Percentiles rank a stretch among this genome's conserved stretches.
phyloP scores from a whole-genome alignment of 257 asterid species.

The Nicotiana undulata region DNA sequence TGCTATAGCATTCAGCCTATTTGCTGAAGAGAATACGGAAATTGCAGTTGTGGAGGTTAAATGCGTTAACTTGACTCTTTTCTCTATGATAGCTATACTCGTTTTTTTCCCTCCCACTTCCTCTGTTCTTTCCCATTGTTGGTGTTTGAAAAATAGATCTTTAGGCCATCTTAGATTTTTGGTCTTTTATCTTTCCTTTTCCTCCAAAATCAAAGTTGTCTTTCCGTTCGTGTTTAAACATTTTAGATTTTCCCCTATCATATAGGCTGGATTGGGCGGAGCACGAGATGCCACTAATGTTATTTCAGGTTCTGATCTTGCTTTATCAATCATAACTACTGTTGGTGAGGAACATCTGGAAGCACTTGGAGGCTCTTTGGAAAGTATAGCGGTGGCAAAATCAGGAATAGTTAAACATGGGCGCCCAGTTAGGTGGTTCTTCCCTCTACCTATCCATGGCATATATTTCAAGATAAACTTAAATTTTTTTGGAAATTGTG shows the following conservation, averaged over 20 bases:
- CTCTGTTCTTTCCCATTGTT: conserved; percentile 12
- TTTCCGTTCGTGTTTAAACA: neutral
- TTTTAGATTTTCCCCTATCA: neutral
- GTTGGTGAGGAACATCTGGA: conserved; percentile 90
- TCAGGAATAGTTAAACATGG: conserved; percentile 85
- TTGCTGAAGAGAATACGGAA: conserved; percentile 76
- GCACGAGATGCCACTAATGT: conserved; percentile 97
- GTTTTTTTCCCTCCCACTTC: neutral
- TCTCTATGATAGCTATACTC: conserved; percentile 3
- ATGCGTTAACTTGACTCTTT: conserved; percentile 6
- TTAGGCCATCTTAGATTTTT: neutral
- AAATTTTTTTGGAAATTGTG: neutral
- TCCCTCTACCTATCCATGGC: conserved; percentile 11
- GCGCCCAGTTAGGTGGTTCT: conserved; percentile 96
- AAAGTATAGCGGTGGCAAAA: conserved; percentile 86
- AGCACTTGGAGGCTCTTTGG: conserved; percentile 93
- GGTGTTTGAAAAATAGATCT: neutral
- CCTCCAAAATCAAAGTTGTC: neutral
- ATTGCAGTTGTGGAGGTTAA: conserved; percentile 85
- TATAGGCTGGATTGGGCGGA: conserved; percentile 81
- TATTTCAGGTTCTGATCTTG: conserved; percentile 53
- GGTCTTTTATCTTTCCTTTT: neutral
- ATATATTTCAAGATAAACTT: neutral
- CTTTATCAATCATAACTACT: conserved; percentile 74
- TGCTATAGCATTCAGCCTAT: conserved; percentile 79